These are phyloP conservation scores for Metschnikowia cubensis DNA, from an alignment of 805 yeast genomes.

Conservation along the genomic window DNA sequence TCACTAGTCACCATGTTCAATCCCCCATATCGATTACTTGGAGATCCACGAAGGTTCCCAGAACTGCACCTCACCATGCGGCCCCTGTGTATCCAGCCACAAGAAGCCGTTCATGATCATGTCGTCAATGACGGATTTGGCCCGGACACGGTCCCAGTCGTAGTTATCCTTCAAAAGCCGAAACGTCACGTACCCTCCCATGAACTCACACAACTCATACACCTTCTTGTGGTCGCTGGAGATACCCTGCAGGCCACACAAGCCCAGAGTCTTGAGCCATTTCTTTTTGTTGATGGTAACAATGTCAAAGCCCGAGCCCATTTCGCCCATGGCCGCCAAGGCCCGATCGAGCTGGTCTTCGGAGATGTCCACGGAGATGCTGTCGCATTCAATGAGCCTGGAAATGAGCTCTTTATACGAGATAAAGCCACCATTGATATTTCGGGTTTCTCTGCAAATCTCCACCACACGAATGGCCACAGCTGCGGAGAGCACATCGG, in stretches of 20 bases:
- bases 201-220: constrained; percentile 68
- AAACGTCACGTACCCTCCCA: constrained; percentile 68
- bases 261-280: constrained; percentile 42
- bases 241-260: constrained; percentile 24
- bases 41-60: constrained; percentile 79
- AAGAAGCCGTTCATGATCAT: constrained; percentile 78
- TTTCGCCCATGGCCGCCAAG: constrained; percentile 45
- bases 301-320: constrained; percentile 72
- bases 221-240: constrained; percentile 64
- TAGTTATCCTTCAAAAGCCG: constrained; percentile 67
- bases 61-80: constrained; percentile 33
- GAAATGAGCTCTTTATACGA: constrained; percentile 45
- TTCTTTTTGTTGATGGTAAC: constrained; percentile 47
- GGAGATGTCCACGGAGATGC: constrained; percentile 28
- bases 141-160: constrained; percentile 64
- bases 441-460: constrained; percentile 63
- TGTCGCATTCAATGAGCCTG: constrained; percentile 26
- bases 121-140: constrained; percentile 63
- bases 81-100: constrained; percentile 70
- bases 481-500: constrained; percentile 58
- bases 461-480: constrained; percentile 74
- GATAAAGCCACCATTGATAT: constrained; percentile 78
- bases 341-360: constrained; percentile 56
- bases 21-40: neutral
- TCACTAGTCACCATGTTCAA: neutral